Evolutionary conservation across 148 eudicot genomes (phyloP).

Genomic region (Silene uniflora): DNA sequence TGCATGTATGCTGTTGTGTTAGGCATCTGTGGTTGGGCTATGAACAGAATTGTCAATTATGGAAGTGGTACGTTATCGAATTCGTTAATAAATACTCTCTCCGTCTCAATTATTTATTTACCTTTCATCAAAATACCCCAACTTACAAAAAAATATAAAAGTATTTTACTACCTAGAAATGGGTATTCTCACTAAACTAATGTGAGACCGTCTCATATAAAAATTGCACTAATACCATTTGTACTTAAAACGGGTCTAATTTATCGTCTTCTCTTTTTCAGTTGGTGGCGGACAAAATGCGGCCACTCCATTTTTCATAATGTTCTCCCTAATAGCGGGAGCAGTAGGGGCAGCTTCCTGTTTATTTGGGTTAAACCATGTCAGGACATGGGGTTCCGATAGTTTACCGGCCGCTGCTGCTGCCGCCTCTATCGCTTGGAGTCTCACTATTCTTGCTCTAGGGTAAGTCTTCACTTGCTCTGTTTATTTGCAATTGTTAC

Average conservation of each 20-base stretch:
- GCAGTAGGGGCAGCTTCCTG: slow-evolving; percentile 34
- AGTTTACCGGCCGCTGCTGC: slow-evolving; percentile 36
- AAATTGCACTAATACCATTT: too few species aligned
- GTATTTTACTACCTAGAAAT: too few species aligned
- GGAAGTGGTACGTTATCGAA: slow-evolving; percentile 24
- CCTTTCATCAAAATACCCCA: too few species aligned
- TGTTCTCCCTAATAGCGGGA: slow-evolving; percentile 35
- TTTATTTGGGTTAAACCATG: slow-evolving; percentile 36
- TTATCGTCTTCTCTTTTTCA: neutral
- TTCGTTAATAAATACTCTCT: too few species aligned
- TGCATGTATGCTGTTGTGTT: slow-evolving; percentile 33
- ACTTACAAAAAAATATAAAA: too few species aligned
- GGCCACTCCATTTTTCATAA: slow-evolving; percentile 26
- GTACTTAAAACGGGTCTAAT: neutral
- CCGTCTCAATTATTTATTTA: too few species aligned
- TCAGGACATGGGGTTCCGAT: slow-evolving; percentile 27
- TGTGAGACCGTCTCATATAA: too few species aligned
- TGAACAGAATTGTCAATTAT: slow-evolving; percentile 28
- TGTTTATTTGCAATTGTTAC: too few species aligned
- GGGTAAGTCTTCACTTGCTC: slow-evolving; percentile 18
- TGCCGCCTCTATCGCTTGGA: slow-evolving; percentile 35
- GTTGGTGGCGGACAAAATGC: slow-evolving; percentile 26
- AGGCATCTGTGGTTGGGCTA: slow-evolving; percentile 35
- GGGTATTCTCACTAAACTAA: too few species aligned
- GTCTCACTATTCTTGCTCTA: slow-evolving; percentile 37